phyloP scores from a whole-genome alignment of 2,329 filamentous ascomycete species.

The Claviceps spartinae region DNA sequence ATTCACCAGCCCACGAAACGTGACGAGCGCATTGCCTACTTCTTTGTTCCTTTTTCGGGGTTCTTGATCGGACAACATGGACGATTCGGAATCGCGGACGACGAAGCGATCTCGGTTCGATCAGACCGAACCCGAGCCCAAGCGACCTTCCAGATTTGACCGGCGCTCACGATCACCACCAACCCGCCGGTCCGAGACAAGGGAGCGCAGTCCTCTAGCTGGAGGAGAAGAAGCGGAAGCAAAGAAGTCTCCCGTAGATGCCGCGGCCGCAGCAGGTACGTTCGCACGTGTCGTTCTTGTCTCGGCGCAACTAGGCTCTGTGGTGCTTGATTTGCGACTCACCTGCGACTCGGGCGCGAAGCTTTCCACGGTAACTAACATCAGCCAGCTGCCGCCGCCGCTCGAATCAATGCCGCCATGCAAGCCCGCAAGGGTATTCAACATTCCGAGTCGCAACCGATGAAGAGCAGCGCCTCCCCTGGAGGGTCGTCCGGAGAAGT shows the following conservation, averaged over 20 bases:
- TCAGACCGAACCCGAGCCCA: constrained; percentile 72
- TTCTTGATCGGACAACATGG: constrained; percentile 31
- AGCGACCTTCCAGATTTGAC: constrained; percentile 71
- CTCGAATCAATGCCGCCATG: constrained; percentile 70
- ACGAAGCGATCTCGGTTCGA: constrained; percentile 88
- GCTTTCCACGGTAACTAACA: constrained; percentile 11
- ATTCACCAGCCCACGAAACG: background rate
- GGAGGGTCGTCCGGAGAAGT: constrained; percentile 4
- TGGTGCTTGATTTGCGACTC: background rate
- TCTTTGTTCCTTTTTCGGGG: background rate
- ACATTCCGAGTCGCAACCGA: constrained; percentile 78
- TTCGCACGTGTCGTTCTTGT: constrained; percentile 5
- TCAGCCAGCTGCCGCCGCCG: constrained; percentile 66
- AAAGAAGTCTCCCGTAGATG: constrained; percentile 45
- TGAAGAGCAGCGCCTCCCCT: constrained; percentile 27
- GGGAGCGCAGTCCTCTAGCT: constrained; percentile 67
- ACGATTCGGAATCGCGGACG: constrained; percentile 59
- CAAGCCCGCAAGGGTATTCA: constrained; percentile 82
- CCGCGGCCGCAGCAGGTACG: constrained; percentile 66
- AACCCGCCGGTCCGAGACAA: constrained; percentile 51
- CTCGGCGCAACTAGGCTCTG: background rate
- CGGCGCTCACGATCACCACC: constrained; percentile 78
- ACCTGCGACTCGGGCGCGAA: background rate
- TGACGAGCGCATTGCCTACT: background rate
- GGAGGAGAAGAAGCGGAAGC: constrained; percentile 28